These are phyloP conservation scores for Aspergillus intermedius DNA, from an alignment of 2,329 filamentous ascomycete genomes.

Conservation along the genomic window DNA sequence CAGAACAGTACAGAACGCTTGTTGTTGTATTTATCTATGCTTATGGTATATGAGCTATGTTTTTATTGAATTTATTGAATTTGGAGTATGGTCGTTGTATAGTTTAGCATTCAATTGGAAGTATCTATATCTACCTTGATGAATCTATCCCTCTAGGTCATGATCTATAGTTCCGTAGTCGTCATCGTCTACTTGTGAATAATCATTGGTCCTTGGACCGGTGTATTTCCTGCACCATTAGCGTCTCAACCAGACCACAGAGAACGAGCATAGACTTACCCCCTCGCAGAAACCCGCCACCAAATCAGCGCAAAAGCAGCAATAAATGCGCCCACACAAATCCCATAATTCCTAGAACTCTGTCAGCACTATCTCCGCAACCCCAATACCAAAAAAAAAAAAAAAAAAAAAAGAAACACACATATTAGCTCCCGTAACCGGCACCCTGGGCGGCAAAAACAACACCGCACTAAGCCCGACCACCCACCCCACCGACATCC, in stretches of 20 bases:
- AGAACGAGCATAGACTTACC: slow-evolving; percentile 22
- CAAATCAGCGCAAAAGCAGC: slow-evolving; percentile 45
- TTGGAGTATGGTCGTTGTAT: no score
- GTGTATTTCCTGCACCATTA: neutral
- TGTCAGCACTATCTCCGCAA: neutral
- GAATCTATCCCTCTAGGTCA: neutral
- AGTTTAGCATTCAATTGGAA: no score
- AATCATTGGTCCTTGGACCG: slow-evolving; percentile 1
- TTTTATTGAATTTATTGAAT: no score
- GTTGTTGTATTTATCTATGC: no score
- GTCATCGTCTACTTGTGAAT: neutral
- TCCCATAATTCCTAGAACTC: slow-evolving; percentile 41
- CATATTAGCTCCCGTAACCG: slow-evolving; percentile 46
- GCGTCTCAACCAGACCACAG: neutral
- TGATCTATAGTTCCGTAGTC: neutral
- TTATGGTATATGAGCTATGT: no score
- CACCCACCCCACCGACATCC: slow-evolving; percentile 55
- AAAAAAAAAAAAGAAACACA: slow-evolving; percentile 13
- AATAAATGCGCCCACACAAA: slow-evolving; percentile 42
- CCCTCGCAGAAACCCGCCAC: slow-evolving; percentile 41
- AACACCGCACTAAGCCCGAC: slow-evolving; percentile 57
- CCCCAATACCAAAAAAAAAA: neutral
- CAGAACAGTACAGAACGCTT: no score
- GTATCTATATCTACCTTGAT: neutral
- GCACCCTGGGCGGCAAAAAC: slow-evolving; percentile 46